phyloP scores from a whole-genome alignment of 495 filamentous ascomycete genomes.

The Aspergillus avenaceus region DNA sequence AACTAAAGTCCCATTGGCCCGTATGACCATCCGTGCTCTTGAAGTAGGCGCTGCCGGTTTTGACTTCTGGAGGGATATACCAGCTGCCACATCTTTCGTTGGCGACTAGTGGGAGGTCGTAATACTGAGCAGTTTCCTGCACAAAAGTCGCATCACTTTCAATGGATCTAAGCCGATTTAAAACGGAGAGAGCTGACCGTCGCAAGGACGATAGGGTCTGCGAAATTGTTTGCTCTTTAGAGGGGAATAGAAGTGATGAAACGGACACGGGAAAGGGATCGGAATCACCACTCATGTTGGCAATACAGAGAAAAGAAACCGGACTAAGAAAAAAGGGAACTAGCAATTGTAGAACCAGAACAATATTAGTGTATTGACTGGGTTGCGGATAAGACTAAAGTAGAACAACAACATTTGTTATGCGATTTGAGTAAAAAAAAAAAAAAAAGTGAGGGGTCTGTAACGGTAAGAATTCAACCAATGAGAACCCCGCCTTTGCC shows the following conservation, averaged over 20 bases:
- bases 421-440: neutral
- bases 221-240: slow-evolving; percentile 35
- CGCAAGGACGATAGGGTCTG: slow-evolving; percentile 55
- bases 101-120: slow-evolving; percentile 73
- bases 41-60: slow-evolving; percentile 79
- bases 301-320: neutral
- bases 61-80: slow-evolving; percentile 72
- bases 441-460: neutral
- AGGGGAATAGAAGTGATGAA: slow-evolving; percentile 42
- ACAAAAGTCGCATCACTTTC: slow-evolving; percentile 66
- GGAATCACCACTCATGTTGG: slow-evolving; percentile 17
- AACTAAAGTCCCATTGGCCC: slow-evolving; percentile 84
- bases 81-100: slow-evolving; percentile 95
- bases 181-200: slow-evolving; percentile 68
- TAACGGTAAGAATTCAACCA: neutral
- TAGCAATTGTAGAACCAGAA: neutral
- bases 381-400: too few relatives aligned
- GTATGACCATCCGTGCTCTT: slow-evolving; percentile 96
- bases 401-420: too few relatives aligned
- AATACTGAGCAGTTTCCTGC: slow-evolving; percentile 45
- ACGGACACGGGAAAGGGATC: slow-evolving; percentile 33
- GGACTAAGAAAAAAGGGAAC: neutral
- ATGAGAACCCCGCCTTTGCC: neutral
- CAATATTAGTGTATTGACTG: neutral
- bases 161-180: slow-evolving; percentile 76